A percentile compares a stretch with the other conserved stretches of the same genome.
Evolutionary conservation across 1,284 basidiomycete species (phyloP).

Genomic region (Phellopilus nigrolimitatus): DNA sequence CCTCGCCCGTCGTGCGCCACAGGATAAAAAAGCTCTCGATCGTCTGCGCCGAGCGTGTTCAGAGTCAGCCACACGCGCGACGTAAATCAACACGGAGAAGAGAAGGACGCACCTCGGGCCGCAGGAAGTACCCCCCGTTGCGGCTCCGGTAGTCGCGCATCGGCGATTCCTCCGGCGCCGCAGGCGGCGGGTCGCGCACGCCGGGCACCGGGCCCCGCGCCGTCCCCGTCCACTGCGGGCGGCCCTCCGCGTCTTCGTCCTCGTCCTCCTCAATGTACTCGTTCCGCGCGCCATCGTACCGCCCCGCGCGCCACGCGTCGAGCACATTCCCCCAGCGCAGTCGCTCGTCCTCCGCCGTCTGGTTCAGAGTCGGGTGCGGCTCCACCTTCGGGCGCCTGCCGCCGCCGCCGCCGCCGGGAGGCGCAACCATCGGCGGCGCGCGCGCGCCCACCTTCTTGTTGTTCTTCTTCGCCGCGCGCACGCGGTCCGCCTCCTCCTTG

Average conservation of each 20-base stretch:
- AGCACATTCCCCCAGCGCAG: constrained; percentile 50
- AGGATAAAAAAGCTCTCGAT: constrained; percentile 66
- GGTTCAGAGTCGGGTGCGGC: constrained; percentile 3
- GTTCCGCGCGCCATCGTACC: constrained; percentile 28
- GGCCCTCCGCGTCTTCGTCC: constrained; percentile 3
- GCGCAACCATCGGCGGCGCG: constrained; percentile 1
- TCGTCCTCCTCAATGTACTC: constrained; percentile 8
- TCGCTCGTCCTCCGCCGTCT: constrained; percentile 21
- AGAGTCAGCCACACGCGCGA: background rate
- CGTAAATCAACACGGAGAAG: background rate
- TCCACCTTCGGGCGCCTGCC: constrained; percentile 1
- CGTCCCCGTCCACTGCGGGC: background rate
- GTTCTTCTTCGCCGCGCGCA: background rate
- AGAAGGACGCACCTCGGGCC: constrained; percentile 15
- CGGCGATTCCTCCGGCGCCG: background rate
- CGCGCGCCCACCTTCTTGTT: background rate
- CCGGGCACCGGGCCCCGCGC: constrained; percentile 15
- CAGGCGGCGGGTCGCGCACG: constrained; percentile 11
- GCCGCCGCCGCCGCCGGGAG: background rate
- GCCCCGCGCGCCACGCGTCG: constrained; percentile 44
- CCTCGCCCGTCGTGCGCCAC: constrained; percentile 66
- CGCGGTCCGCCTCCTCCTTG: background rate
- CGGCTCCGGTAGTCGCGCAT: constrained; percentile 14
- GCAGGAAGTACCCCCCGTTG: constrained; percentile 11
- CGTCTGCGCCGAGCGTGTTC: constrained; percentile 38